Evolutionary conservation across 2,329 filamentous ascomycete genomes (phyloP), one percentile per base, ranked within the genome.

Genomic region (Alternaria panax): DNA sequence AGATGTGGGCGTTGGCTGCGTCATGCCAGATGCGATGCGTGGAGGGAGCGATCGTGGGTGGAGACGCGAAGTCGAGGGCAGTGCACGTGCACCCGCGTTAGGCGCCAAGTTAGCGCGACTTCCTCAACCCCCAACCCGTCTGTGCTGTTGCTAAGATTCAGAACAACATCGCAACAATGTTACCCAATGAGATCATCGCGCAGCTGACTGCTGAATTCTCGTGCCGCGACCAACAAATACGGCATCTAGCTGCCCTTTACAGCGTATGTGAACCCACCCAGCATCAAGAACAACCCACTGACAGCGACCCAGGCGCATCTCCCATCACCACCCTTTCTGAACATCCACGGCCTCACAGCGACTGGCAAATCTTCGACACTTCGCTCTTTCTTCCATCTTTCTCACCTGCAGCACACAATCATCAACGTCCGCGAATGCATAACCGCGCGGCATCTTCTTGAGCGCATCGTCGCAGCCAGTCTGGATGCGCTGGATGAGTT

Each of bases 291-390:
- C 42, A 28, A 7, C 22, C 50, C 22, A 41, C 68, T 75, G 65
- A 77, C 54, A 51, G 20, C 25, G 5, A 34, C 5, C 5, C 72
- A 92, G 87, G 86, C 88, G 22, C 78, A 81, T 46, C 83, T 89
- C n/a, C 89, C 91, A 28, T 89, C 87, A 57, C 91, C 90, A 57
- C 83, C 87, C 11, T 91, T 91, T 60, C 77, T 97, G 11, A 88
- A 97, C 22, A 78, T 96, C 48, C 89, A 98, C 76, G 95, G 95
- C 51, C 87, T 93, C 28, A 89, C 93, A 71, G 90, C 92, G 2
- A 96, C 93, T 0, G 94, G 93, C 40, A 98, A 98, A 80, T 92
- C 88, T 30, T 86, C 87, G 47, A 85, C 97, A 51, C 83, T 90
- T 4, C 82, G 83, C 57, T 83, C 84, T 3, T 84, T 92, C 16